phyloP scores from a whole-genome alignment of 208 protist genomes.

The Angomonas ambiguus region DNA sequence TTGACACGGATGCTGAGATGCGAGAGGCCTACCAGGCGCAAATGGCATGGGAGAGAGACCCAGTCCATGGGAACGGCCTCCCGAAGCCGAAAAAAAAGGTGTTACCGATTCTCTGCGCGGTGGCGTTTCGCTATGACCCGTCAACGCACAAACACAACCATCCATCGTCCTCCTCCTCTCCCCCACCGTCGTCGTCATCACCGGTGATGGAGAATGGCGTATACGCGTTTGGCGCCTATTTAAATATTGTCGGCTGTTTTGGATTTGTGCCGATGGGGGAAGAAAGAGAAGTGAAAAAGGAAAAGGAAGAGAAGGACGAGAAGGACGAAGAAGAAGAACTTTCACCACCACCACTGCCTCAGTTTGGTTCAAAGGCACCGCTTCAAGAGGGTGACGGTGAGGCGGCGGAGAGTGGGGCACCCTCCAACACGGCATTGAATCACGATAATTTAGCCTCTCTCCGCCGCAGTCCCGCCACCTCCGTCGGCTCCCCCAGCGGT shows the following conservation, averaged over 20 bases:
- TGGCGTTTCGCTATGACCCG: conserved; percentile 65
- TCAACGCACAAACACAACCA: conserved; percentile 10
- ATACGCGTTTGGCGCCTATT: conserved; percentile 46
- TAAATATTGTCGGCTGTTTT: conserved; percentile 86
- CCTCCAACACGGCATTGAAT: too few species aligned
- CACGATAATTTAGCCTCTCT: too few species aligned
- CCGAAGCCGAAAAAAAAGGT: conserved; percentile 26
- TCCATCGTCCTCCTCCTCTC: too few species aligned
- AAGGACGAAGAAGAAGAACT: conserved; percentile 6
- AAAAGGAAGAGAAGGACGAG: conserved; percentile 21
- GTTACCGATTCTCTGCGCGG: conserved; percentile 76
- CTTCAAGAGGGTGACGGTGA: too few species aligned
- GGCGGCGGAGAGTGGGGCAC: too few species aligned
- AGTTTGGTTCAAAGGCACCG: too few species aligned
- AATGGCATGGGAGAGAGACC: conserved; percentile 20
- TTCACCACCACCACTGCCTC: neutral
- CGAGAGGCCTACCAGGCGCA: conserved; percentile 41
- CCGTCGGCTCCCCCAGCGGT: neutral
- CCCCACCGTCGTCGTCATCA: conserved; percentile 29
- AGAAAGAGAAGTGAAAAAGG: conserved; percentile 35
- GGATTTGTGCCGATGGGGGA: conserved; percentile 78
- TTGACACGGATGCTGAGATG: conserved; percentile 85
- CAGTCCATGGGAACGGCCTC: neutral
- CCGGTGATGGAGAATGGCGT: conserved; percentile 51
- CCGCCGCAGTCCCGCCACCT: neutral